Base-by-base conservation (phyloP, 2,329 filamentous ascomycete genomes). In the Arthrobotrys iridis region DNA sequence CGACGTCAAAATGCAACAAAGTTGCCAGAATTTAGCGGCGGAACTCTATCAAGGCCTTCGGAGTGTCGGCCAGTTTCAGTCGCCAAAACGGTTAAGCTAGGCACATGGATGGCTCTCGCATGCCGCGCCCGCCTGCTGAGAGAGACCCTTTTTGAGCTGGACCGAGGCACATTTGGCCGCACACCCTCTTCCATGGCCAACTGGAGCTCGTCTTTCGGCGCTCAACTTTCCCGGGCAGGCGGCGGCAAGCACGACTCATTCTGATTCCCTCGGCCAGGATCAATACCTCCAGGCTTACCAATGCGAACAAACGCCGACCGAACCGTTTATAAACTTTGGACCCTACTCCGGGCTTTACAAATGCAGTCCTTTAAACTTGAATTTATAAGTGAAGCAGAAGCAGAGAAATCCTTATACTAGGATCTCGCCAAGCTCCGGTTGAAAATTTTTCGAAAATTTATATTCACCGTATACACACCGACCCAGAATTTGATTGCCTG, bases 191-290 rank as follows among this genome's bases (percentile, higher is more conserved):
- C n/a, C n/a, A n/a, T n/a, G n/a, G n/a, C 59, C 58, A 48, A 35
- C 48, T 50, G 4, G 67, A 58, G 50, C 58, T 55, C 58, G 37
- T 55, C 59, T 59, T 62, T 40, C 50, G 43, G 50, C 45, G 50
- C 60, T 41, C 59, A 66, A 35, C 55, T 70, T 37, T 50, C 60
- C 68, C 68, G 68, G 68, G 18, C 52, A 50, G 60, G 68, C 68
- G 68, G 68, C 68, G 68, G 68, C 60, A 59, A 60, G 24, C 22
- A 68, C 37, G 60, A 60, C 55, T 62, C 64, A 55, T 18, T 62
- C 46, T 65, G 28, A 40, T 41, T 73, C 52, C 68, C 68, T 73
- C 68, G 68, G 68, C 68, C 68, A 73, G 68, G 60, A 73, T 73
- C 68, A 65, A 4, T 30, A 22, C 28, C 30, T 55, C n/a, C 30